These are phyloP conservation scores for Arabis hirsuta DNA, from an alignment of 345 rosid species.

Conservation along the genomic window DNA sequence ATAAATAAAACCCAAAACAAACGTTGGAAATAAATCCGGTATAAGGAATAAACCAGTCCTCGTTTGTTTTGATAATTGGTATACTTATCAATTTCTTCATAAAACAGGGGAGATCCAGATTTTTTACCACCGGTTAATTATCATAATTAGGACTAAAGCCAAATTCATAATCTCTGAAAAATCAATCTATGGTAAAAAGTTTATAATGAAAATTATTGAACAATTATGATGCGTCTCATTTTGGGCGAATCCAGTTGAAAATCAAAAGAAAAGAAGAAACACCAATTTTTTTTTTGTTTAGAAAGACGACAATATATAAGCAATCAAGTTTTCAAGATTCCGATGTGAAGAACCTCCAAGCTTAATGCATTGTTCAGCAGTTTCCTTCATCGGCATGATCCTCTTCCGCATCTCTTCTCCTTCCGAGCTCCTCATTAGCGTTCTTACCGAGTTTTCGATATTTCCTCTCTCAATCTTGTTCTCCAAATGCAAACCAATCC, in stretches of 20 bases:
- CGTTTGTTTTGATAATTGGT: too few species aligned
- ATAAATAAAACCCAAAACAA: too few species aligned
- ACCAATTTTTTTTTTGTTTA: background rate
- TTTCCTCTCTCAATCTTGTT: constrained; percentile 29
- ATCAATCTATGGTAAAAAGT: background rate
- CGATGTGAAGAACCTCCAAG: constrained; percentile 39
- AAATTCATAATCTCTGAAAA: background rate
- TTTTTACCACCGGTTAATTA: too few species aligned
- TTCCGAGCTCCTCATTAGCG: constrained; percentile 30
- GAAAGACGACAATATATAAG: constrained; percentile 26
- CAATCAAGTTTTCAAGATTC: constrained; percentile 30
- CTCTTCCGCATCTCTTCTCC: constrained; percentile 44
- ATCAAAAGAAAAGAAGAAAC: constrained; percentile 7
- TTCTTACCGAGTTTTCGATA: constrained; percentile 35
- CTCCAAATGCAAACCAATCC: constrained; percentile 42
- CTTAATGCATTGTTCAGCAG: constrained; percentile 33
- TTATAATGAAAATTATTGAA: background rate
- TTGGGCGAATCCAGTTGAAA: background rate
- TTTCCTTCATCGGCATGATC: constrained; percentile 34
- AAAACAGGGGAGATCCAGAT: too few species aligned
- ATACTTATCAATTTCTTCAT: too few species aligned
- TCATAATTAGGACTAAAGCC: too few species aligned
- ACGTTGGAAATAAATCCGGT: too few species aligned
- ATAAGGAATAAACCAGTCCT: too few species aligned
- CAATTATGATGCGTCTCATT: constrained; percentile 1